Conservation (phyloP, 2,329 filamentous ascomycete species). For the Alternaria ventricosa region DNA sequence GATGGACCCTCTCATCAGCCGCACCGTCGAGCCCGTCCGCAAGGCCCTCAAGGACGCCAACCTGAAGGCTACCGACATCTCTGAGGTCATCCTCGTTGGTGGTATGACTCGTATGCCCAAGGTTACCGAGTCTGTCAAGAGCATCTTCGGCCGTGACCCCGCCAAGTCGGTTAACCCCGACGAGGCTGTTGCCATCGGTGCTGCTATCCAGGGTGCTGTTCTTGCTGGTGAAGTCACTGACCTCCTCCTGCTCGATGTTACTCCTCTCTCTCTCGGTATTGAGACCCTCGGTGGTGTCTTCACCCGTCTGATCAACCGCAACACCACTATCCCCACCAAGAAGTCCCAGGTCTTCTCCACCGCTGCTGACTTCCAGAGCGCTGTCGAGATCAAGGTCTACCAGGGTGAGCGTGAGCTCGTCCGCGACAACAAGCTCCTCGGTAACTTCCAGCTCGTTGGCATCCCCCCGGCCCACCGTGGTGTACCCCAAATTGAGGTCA, state of each 20-base stretch:
- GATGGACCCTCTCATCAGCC: slow-evolving; percentile 85
- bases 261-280: slow-evolving; percentile 94
- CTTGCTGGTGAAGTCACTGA: slow-evolving; percentile 97
- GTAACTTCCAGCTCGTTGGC: slow-evolving; percentile 99
- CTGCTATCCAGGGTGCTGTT: slow-evolving; percentile 95
- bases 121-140: slow-evolving; percentile 94
- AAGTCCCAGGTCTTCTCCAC: slow-evolving; percentile 99
- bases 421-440: slow-evolving; percentile 96
- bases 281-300: slow-evolving; percentile 98
- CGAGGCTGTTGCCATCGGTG: slow-evolving; percentile 97
- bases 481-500: slow-evolving; percentile 96
- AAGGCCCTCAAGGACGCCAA: slow-evolving; percentile 97
- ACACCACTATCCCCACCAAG: slow-evolving; percentile 99
- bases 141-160: slow-evolving; percentile 93
- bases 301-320: slow-evolving; percentile 97
- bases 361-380: slow-evolving; percentile 96
- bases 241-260: slow-evolving; percentile 92
- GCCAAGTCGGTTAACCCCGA: slow-evolving; percentile 99
- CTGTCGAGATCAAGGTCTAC: slow-evolving; percentile 99
- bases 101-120: slow-evolving; percentile 99
- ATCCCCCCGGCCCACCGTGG: slow-evolving; percentile 96
- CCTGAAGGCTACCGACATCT: slow-evolving; percentile 89
- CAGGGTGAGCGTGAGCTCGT: slow-evolving; percentile 99
- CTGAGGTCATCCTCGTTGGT: slow-evolving; percentile 97
- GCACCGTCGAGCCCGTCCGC: slow-evolving; percentile 89